A percentile compares a stretch with the other conserved stretches of the same genome.
These are phyloP conservation scores for Pseudopyricularia cyperi DNA, from an alignment of 2,329 filamentous ascomycete genomes.

Conservation along the genomic window DNA sequence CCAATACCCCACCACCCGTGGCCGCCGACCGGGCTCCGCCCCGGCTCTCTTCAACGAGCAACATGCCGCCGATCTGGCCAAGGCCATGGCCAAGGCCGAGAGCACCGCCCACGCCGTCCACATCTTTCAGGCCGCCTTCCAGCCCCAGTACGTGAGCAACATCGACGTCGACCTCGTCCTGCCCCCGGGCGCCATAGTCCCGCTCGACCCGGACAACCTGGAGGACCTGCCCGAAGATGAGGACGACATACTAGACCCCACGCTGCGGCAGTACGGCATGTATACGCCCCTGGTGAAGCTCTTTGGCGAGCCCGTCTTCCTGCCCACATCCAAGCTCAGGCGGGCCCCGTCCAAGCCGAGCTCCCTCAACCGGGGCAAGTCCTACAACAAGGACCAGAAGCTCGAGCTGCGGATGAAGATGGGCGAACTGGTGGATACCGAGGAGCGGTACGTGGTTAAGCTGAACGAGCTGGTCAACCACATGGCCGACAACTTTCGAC, in stretches of 20 bases:
- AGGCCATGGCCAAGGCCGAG: slow-evolving; percentile 71
- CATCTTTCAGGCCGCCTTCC: slow-evolving; percentile 62
- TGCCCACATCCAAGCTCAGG: slow-evolving; percentile 73
- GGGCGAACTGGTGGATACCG: slow-evolving; percentile 81
- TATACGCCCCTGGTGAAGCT: slow-evolving; percentile 67
- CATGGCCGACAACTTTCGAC: slow-evolving; percentile 68
- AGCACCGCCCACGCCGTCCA: slow-evolving; percentile 57
- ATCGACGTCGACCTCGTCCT: slow-evolving; percentile 80
- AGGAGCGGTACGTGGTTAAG: slow-evolving; percentile 86
- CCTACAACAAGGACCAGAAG: slow-evolving; percentile 72
- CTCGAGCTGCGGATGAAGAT: slow-evolving; percentile 77
- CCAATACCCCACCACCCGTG: slow-evolving; percentile 37
- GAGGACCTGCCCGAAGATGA: slow-evolving; percentile 49
- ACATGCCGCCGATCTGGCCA: slow-evolving; percentile 83
- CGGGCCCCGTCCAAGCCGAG: slow-evolving; percentile 80
- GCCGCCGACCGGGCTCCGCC: slow-evolving; percentile 47
- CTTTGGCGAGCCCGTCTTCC: slow-evolving; percentile 72
- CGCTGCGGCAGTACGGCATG: slow-evolving; percentile 56
- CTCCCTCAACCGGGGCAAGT: slow-evolving; percentile 62
- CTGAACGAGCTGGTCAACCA: slow-evolving; percentile 70
- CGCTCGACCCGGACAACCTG: slow-evolving; percentile 44
- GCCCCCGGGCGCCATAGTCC: slow-evolving; percentile 63
- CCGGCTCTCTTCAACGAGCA: slow-evolving; percentile 73
- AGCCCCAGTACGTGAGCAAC: slow-evolving; percentile 72
- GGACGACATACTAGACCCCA: slow-evolving; percentile 52